These are phyloP conservation scores for Pulveroboletus sp. DNA, from an alignment of 768 basidiomycete species.

Conservation along the genomic window DNA sequence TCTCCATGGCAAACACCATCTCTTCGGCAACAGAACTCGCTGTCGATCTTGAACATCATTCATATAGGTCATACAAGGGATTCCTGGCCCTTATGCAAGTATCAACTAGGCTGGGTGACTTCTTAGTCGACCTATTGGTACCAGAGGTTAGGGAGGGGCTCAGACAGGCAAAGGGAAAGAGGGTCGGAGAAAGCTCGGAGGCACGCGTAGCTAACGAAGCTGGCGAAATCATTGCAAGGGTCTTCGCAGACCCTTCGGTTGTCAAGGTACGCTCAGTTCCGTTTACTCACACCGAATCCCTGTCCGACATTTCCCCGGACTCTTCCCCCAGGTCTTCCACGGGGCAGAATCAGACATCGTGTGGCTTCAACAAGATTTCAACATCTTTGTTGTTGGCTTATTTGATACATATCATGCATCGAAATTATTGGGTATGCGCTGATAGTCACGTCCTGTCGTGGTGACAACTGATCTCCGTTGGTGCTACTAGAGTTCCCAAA, in stretches of 20 bases:
- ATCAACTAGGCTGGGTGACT: constrained; percentile 79
- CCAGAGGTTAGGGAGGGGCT: constrained; percentile 63
- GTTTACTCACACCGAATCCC: neutral
- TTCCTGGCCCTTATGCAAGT: constrained; percentile 94
- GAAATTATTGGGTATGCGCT: constrained; percentile 59
- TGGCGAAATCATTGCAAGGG: constrained; percentile 44
- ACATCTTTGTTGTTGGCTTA: constrained; percentile 88
- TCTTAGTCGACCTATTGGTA: constrained; percentile 76
- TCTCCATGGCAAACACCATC: constrained; percentile 64
- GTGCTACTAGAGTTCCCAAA: constrained; percentile 62
- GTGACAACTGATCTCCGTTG: neutral
- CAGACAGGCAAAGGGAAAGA: constrained; percentile 51
- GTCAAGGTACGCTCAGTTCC: constrained; percentile 59
- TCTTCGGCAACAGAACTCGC: constrained; percentile 72
- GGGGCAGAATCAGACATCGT: constrained; percentile 92
- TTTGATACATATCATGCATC: constrained; percentile 98
- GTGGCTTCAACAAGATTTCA: constrained; percentile 97
- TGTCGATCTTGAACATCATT: constrained; percentile 93
- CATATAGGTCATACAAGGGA: constrained; percentile 75
- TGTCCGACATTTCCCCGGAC: neutral
- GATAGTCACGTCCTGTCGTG: neutral
- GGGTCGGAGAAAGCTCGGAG: constrained; percentile 6
- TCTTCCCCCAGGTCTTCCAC: constrained; percentile 68
- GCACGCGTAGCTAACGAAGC: constrained; percentile 21
- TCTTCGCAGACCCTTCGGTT: constrained; percentile 74